Evolutionary conservation across 345 rosid genomes (phyloP).

Genomic region (Rhizophora mangle): DNA sequence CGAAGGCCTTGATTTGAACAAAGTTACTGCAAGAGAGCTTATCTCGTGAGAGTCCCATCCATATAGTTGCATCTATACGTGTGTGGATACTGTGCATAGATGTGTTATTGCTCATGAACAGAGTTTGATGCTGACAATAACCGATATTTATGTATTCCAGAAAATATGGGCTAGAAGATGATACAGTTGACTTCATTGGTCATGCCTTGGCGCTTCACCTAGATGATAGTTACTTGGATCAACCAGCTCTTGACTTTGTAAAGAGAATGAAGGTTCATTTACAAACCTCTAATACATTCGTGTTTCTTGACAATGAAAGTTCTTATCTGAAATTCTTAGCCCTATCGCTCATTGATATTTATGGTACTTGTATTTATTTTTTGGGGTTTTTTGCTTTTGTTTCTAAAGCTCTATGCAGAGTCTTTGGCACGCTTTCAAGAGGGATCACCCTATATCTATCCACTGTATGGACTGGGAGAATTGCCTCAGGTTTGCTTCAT

Average conservation of each 20-base stretch:
- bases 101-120: neutral
- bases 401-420: constrained; percentile 75
- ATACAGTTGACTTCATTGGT: constrained; percentile 82
- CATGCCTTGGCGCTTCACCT: constrained; percentile 87
- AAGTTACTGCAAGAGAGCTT: constrained; percentile 77
- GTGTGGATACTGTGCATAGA: neutral
- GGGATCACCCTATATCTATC: constrained; percentile 92
- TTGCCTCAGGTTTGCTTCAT: constrained; percentile 66
- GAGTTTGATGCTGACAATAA: neutral
- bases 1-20: constrained; percentile 73
- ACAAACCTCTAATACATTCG: neutral
- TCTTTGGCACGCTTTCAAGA: constrained; percentile 91
- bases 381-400: neutral
- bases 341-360: neutral
- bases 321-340: no score
- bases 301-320: neutral
- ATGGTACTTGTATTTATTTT: neutral
- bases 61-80: no score
- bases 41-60: constrained; percentile 49
- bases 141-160: constrained; percentile 23
- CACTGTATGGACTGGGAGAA: constrained; percentile 86
- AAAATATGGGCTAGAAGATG: constrained; percentile 87
- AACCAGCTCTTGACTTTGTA: constrained; percentile 74
- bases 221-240: constrained; percentile 70
- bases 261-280: constrained; percentile 71